These are phyloP conservation scores for Populus ilicifolia DNA, from an alignment of 345 rosid genomes.

Conservation along the genomic window DNA sequence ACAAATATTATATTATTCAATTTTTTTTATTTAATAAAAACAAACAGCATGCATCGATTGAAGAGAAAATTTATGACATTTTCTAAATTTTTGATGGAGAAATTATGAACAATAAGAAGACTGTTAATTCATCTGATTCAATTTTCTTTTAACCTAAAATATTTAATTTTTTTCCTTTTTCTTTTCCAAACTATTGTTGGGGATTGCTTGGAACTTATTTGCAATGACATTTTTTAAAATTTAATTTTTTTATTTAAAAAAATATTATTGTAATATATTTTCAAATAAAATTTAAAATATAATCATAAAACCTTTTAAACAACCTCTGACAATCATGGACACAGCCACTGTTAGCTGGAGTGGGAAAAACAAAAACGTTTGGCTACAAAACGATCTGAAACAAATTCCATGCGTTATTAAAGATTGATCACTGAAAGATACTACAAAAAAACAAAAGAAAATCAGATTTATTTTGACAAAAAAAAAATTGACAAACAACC, in stretches of 20 bases:
- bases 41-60: neutral
- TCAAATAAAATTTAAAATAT: too few relatives aligned
- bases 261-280: too few relatives aligned
- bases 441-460: neutral
- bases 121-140: neutral
- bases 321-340: too few relatives aligned
- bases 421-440: neutral
- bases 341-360: too few relatives aligned
- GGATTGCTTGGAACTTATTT: too few relatives aligned
- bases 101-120: neutral
- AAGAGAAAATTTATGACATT: neutral
- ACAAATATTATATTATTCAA: too few relatives aligned
- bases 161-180: too few relatives aligned
- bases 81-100: neutral
- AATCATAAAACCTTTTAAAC: too few relatives aligned
- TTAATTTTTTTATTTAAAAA: too few relatives aligned
- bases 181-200: too few relatives aligned
- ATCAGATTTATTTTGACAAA: neutral
- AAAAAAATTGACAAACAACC: neutral
- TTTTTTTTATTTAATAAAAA: too few relatives aligned
- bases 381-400: neutral
- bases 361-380: neutral
- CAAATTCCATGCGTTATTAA: neutral
- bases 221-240: too few relatives aligned
- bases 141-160: neutral